phyloP scores from a whole-genome alignment of 768 basidiomycete genomes.

The Vishniacozyma victoriae region DNA sequence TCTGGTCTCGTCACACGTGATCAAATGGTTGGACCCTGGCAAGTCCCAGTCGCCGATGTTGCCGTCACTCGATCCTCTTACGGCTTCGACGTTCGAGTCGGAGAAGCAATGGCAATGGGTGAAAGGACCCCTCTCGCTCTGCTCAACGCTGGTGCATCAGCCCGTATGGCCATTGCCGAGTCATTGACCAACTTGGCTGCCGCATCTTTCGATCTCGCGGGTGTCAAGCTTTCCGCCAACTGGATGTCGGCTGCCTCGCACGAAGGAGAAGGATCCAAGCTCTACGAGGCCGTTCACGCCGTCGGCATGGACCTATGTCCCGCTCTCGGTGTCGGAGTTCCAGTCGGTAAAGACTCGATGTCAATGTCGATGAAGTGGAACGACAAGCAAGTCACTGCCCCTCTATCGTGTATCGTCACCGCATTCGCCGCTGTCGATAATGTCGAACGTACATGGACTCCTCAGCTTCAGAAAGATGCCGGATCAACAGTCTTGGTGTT shows the following conservation, averaged over 20 bases:
- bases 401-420: conserved; percentile 86
- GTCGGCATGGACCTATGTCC: conserved; percentile 93
- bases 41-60: conserved; percentile 94
- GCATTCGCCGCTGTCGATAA: conserved; percentile 85
- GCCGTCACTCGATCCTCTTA: conserved; percentile 93
- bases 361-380: conserved; percentile 97
- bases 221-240: conserved; percentile 93
- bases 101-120: conserved; percentile 98
- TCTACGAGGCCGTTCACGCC: conserved; percentile 79
- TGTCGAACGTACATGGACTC: conserved; percentile 83
- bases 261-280: conserved; percentile 74
- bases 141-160: conserved; percentile 78
- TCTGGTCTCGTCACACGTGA: conserved; percentile 92
- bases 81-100: conserved; percentile 73
- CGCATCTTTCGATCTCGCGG: conserved; percentile 62
- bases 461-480: conserved; percentile 65
- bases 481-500: conserved; percentile 72
- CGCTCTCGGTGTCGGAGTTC: conserved; percentile 77
- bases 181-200: conserved; percentile 86
- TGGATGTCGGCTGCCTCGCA: conserved; percentile 96
- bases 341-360: conserved; percentile 99
- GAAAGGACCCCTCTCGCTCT: conserved; percentile 92
- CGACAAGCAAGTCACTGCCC: conserved; percentile 73
- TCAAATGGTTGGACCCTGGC: conserved; percentile 99
- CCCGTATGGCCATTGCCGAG: conserved; percentile 93